Evolutionary conservation across 768 basidiomycete species (phyloP), one percentile per base, ranked within the genome.

Genomic region (Leucocoprinus leucothites): DNA sequence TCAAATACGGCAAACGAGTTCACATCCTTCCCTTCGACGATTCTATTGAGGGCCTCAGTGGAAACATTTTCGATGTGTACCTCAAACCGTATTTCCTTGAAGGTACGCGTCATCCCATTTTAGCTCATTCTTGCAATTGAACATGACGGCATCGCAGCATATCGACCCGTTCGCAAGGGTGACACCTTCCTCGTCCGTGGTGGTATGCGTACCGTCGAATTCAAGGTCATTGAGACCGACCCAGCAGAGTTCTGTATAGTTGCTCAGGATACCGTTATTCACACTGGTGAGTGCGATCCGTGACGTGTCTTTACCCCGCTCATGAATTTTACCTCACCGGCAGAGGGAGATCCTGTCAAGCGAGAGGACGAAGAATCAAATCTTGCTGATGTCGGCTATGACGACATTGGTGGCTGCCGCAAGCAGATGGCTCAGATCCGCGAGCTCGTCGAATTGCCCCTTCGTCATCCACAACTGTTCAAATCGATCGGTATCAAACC

Each of bases 401-500:
- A 99, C 65, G 97, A 99, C 65, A 95, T 99, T 63, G 97, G 97
- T 76, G 97, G 97, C 40, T 98, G 96, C 79, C 86, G 97, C 66
- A 99, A 99, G 70, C 97, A 99, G 72, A 93, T 98, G 89, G 96
- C 96, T 2, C 96, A 98, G 71, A 98, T 99, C 58, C 94, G 97
- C 72, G 97, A 98, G 79, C 86, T 99, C 36, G 97, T 98, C 61
- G 97, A 99, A 72, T 81, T 99, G 2, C 97, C 97, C 28, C 82
- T 98, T 41, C 94, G 97, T 56, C 97, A 99, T 74, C 97, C 97
- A 41, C 95, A 98, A 74, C 84, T 99, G 13, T 99, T 98, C 88
- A 99, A 99, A 70, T 95, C 95, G 22, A 99, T 99, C 68, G 97
- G 97, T 84, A 99, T 99, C 83, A 99, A 98, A 72, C 97, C 97